A percentile compares a stretch with the other conserved stretches of the same genome.
phyloP scores from a whole-genome alignment of 768 basidiomycete species.

The Leucocoprinus birnbaumii region DNA sequence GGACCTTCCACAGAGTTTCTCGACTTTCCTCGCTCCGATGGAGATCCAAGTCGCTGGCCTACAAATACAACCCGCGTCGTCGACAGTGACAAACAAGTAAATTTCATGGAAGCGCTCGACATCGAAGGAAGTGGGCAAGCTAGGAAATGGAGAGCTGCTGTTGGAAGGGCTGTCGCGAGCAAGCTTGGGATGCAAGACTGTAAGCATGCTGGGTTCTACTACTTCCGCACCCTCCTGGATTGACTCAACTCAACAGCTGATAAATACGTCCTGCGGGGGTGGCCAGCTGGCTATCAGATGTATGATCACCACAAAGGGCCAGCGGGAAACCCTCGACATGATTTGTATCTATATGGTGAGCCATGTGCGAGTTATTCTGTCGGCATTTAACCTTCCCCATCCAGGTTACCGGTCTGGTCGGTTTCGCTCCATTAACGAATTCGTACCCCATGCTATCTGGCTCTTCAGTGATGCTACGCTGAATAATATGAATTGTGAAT shows the following conservation, averaged over 20 bases:
- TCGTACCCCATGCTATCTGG: slow-evolving; percentile 84
- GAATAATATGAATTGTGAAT: slow-evolving; percentile 52
- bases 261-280: slow-evolving; percentile 58
- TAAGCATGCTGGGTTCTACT: slow-evolving; percentile 28
- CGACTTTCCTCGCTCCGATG: slow-evolving; percentile 64
- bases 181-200: slow-evolving; percentile 48
- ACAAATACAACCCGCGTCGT: slow-evolving; percentile 48
- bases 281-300: slow-evolving; percentile 68
- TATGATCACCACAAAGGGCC: slow-evolving; percentile 76
- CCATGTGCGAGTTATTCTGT: not conserved
- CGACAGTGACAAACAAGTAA: slow-evolving; percentile 63
- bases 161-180: slow-evolving; percentile 39
- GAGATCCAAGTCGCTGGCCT: slow-evolving; percentile 52
- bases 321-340: slow-evolving; percentile 52
- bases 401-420: slow-evolving; percentile 41
- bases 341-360: slow-evolving; percentile 76
- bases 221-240: not conserved
- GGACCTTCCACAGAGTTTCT: slow-evolving; percentile 54
- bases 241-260: slow-evolving; percentile 34
- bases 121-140: slow-evolving; percentile 43
- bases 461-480: slow-evolving; percentile 53
- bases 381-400: slow-evolving; percentile 15
- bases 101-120: slow-evolving; percentile 59
- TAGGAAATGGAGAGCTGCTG: slow-evolving; percentile 55
- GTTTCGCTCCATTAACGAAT: slow-evolving; percentile 84